These are phyloP conservation scores for Haplosporangium sp. DNA, from an alignment of 371 early-diverging fungal genomes.

Conservation along the genomic window DNA sequence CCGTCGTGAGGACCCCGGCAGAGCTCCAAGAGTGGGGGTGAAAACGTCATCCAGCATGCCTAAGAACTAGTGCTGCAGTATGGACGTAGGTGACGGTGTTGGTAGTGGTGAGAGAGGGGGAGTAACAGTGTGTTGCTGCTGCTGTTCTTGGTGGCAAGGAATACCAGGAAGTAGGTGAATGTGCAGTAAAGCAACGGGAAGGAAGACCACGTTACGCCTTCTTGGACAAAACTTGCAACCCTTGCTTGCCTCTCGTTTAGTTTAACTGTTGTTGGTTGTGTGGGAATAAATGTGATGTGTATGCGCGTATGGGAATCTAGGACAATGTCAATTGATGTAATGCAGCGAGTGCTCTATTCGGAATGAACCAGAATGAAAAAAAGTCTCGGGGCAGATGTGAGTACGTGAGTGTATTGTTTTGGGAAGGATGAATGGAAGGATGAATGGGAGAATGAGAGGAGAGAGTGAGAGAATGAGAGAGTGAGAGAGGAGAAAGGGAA, in stretches of 20 bases:
- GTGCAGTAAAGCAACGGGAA: background rate
- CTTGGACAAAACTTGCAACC: background rate
- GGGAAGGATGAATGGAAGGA: background rate
- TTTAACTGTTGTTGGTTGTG: background rate
- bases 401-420: background rate
- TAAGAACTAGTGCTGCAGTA: constrained; percentile 1
- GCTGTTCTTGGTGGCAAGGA: constrained; percentile 1
- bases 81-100: background rate
- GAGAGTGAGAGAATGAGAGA: constrained; percentile 1
- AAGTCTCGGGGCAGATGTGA: background rate
- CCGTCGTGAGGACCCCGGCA: background rate
- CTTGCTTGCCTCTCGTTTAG: background rate
- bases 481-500: background rate
- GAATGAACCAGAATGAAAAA: background rate
- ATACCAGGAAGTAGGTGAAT: background rate
- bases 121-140: constrained; percentile 4
- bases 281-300: background rate
- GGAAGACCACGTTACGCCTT: background rate
- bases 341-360: too few species aligned
- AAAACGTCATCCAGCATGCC: constrained; percentile 25
- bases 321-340: too few species aligned
- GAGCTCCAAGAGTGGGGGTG: constrained; percentile 16
- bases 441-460: background rate
- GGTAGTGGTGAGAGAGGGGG: background rate
- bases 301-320: too few species aligned